Percentiles rank a stretch among this genome's conserved stretches.
Evolutionary conservation across 331 rosid species (phyloP).

Genomic region (Erythrophleum ivorense): DNA sequence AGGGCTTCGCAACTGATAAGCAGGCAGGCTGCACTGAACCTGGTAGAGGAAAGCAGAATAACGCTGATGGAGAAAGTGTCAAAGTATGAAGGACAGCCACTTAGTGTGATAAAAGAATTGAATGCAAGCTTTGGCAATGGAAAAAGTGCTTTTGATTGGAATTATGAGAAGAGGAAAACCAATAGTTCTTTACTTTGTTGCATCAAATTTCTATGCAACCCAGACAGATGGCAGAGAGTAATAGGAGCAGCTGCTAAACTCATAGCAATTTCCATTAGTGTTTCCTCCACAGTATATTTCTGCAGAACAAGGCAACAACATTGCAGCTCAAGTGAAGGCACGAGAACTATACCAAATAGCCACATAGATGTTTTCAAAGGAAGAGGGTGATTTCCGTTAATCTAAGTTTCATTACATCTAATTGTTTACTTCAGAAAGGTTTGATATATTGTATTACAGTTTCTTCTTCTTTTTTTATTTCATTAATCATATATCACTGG

Average conservation of each 20-base stretch:
- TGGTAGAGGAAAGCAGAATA: slow-evolving; percentile 8
- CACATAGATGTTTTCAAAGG: slow-evolving; percentile 39
- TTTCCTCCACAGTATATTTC: slow-evolving; percentile 25
- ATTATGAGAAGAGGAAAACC: not conserved
- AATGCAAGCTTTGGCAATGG: slow-evolving; percentile 26
- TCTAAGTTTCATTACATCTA: not conserved
- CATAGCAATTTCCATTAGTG: slow-evolving; percentile 20
- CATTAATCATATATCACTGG: not conserved
- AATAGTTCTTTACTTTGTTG: slow-evolving; percentile 15
- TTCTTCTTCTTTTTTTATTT: too few relatives aligned
- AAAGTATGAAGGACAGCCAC: slow-evolving; percentile 32
- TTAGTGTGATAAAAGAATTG: slow-evolving; percentile 42
- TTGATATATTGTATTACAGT: too few relatives aligned
- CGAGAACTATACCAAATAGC: slow-evolving; percentile 1
- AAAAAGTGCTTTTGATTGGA: slow-evolving; percentile 27
- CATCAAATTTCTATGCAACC: slow-evolving; percentile 12
- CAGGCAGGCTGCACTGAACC: not conserved
- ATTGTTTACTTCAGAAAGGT: not conserved
- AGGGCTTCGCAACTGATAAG: not conserved
- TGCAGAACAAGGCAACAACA: slow-evolving; percentile 15
- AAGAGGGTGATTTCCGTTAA: slow-evolving; percentile 32
- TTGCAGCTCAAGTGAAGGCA: slow-evolving; percentile 13
- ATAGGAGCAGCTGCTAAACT: slow-evolving; percentile 40
- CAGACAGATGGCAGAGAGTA: slow-evolving; percentile 38
- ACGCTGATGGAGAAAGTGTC: slow-evolving; percentile 8